Conservation (phyloP, 2,329 filamentous ascomycete genomes). For the Chrysoporthe cubensis region DNA sequence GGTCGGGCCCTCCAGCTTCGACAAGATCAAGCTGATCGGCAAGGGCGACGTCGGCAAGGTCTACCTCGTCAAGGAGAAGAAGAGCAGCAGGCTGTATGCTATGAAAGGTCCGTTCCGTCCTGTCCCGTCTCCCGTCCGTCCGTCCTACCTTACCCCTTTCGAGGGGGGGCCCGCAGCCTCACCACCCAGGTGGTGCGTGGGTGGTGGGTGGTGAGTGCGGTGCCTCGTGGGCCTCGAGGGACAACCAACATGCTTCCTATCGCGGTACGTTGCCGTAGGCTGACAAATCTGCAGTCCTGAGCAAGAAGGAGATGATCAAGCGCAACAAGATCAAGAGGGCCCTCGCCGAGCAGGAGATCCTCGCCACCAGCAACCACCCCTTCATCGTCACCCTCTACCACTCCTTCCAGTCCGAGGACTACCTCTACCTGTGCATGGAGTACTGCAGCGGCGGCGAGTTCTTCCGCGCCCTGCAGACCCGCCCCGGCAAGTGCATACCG, state of each 20-base stretch:
- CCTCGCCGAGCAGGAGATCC: conserved; percentile 94
- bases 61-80: conserved; percentile 96
- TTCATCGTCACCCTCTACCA: conserved; percentile 99
- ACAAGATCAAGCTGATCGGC: conserved; percentile 99
- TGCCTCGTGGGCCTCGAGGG: too few relatives aligned
- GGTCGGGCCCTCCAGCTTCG: conserved; percentile 92
- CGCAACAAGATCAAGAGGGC: conserved; percentile 99
- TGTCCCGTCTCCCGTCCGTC: not conserved
- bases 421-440: conserved; percentile 99
- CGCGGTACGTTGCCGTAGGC: conserved; percentile 29
- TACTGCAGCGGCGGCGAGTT: conserved; percentile 99
- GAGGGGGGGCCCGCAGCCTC: too few relatives aligned
- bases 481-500: conserved; percentile 94
- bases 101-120: conserved; percentile 82
- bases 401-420: conserved; percentile 98
- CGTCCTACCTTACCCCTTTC: not conserved
- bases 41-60: conserved; percentile 99
- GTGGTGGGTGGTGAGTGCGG: too few relatives aligned
- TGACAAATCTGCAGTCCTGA: conserved; percentile 71
- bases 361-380: conserved; percentile 97
- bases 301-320: conserved; percentile 99
- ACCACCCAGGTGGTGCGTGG: too few relatives aligned
- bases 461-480: conserved; percentile 93
- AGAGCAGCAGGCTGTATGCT: conserved; percentile 90
- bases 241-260: too few relatives aligned